Evolutionary conservation across 2,329 filamentous ascomycete species (phyloP).

Genomic region (Diatrype stigma): DNA sequence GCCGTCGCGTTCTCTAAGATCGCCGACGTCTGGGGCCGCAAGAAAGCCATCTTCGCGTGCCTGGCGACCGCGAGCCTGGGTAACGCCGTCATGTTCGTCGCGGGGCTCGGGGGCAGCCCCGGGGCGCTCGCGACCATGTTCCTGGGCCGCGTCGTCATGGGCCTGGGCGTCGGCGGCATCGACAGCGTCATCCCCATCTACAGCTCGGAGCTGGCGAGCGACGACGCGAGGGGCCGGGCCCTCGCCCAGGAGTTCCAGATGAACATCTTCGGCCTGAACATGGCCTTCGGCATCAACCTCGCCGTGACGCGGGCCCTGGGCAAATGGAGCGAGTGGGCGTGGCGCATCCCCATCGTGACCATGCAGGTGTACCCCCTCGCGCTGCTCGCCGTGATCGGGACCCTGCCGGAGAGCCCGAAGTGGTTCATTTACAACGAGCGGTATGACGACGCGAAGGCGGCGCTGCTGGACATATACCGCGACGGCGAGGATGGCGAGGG

Average conservation of each 20-base stretch:
- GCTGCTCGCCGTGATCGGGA: conserved; percentile 47
- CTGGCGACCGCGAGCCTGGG: conserved; percentile 50
- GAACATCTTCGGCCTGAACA: conserved; percentile 59
- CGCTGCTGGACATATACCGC: conserved; percentile 45
- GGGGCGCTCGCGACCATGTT: conserved; percentile 42
- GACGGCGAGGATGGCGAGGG: conserved; percentile 40
- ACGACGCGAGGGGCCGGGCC: conserved; percentile 52
- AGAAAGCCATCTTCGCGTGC: conserved; percentile 51
- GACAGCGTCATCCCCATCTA: conserved; percentile 60
- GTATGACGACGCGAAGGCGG: conserved; percentile 45
- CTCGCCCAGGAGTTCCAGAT: conserved; percentile 61
- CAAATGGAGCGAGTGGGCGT: conserved; percentile 56
- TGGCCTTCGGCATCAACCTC: conserved; percentile 58
- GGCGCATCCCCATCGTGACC: conserved; percentile 55
- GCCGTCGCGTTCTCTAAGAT: conserved; percentile 53
- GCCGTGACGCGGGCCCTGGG: conserved; percentile 48
- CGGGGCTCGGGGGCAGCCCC: conserved; percentile 42
- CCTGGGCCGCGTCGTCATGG: conserved; percentile 25
- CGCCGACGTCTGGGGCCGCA: conserved; percentile 50
- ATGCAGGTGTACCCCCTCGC: conserved; percentile 57
- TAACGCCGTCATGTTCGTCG: conserved; percentile 57
- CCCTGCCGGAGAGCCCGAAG: conserved; percentile 53
- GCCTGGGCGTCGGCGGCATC: conserved; percentile 54
- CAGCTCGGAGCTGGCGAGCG: conserved; percentile 51
- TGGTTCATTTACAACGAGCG: conserved; percentile 52